Percentiles rank a stretch among this genome's conserved stretches.
Conservation (phyloP, 441 rosid species). For the Monsonia emarginata region DNA sequence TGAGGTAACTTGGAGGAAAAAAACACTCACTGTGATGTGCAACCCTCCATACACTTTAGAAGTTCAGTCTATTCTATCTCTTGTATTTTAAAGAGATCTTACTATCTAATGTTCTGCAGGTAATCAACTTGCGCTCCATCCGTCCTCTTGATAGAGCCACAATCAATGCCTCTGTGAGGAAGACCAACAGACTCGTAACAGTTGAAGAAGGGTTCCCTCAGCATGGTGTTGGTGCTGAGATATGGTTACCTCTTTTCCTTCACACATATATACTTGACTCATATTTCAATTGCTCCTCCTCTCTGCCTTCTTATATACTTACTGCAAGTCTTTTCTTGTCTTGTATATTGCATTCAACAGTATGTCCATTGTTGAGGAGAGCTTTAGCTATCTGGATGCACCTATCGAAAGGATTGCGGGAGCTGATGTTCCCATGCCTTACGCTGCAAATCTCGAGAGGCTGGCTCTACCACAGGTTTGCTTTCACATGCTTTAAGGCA, state of each 20-base stretch:
- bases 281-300: no score
- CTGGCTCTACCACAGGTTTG: slow-evolving; percentile 81
- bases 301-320: no score
- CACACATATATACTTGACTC: no score
- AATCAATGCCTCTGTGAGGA: slow-evolving; percentile 78
- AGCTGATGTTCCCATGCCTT: slow-evolving; percentile 93
- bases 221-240: slow-evolving; percentile 93
- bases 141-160: slow-evolving; percentile 84
- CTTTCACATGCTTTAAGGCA: not conserved
- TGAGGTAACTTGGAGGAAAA: slow-evolving; percentile 41
- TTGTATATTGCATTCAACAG: slow-evolving; percentile 24
- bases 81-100: no score
- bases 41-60: no score
- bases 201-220: slow-evolving; percentile 94
- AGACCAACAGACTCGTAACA: slow-evolving; percentile 86
- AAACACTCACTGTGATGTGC: not conserved
- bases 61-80: no score
- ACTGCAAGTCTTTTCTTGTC: no score
- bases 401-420: slow-evolving; percentile 78
- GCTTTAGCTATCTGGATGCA: slow-evolving; percentile 82
- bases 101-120: slow-evolving; percentile 37
- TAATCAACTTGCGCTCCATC: slow-evolving; percentile 77
- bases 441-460: slow-evolving; percentile 84
- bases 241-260: slow-evolving; percentile 38
- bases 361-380: slow-evolving; percentile 67